Base-by-base conservation (phyloP, 805 yeast species). In the Blastobotrys muscicola region DNA sequence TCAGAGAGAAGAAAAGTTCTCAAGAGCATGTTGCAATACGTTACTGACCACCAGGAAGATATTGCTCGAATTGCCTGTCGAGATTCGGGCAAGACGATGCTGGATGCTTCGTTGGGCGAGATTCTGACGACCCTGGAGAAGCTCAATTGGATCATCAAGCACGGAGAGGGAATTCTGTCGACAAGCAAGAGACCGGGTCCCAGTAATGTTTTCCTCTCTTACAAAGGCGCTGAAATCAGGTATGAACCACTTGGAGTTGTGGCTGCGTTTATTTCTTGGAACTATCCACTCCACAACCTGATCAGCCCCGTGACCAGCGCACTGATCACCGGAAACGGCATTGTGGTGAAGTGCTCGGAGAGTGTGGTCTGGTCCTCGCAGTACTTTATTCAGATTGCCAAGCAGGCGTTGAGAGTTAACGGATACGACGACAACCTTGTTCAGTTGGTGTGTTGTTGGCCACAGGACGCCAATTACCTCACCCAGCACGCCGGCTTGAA, bases 61-160 rank as follows among this genome's bases (percentile, higher is more conserved):
- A 75, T 92, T 39, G 95, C 95, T 2, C 71, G 94, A 38, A 82
- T 92, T 7, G 97, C 97, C 0, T 92, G 97, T 60, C 72, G 98
- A 51, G 98, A 92, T 58, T 82, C 95, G 13, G 99, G 98, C 29
- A 92, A 92, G 60, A 89, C 97, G 1, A 81, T 84, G 80, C 68
- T 92, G 35, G 97, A 92, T 66, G 97, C 97, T 2, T 80, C 92
- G 38, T 53, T 64, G 15, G 97, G 97, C 41, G 96, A 90, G 64
- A 85, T 92, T 39, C 74, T 92, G 76, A 97, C 89, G 11, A 90
- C 98, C 0, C 69, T 90, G 46, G 98, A 92, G 60, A 92, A 92
- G 61, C 65, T 90, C 54, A 80, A 81, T 51, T 92, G 99, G 99
- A 78, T 83, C 37, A 69, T 86, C 43, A 73, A 79, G 48, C 77